A percentile compares a stretch with the other conserved stretches of the same genome.
phyloP scores from a whole-genome alignment of 345 rosid species.

The Hibiscus syriacus region DNA sequence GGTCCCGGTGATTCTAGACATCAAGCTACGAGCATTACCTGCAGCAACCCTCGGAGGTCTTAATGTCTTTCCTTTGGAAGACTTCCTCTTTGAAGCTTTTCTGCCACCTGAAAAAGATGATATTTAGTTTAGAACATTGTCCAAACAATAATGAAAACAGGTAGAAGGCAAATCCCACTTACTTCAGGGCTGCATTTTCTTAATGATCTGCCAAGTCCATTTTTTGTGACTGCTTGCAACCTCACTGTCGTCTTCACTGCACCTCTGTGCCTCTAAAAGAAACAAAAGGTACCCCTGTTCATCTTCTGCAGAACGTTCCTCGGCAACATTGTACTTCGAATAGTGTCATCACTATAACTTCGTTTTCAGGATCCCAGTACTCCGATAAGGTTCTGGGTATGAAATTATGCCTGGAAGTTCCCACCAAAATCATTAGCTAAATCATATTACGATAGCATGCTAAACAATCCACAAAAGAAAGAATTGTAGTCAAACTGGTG shows the following conservation, averaged over 20 bases:
- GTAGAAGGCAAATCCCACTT: constrained; percentile 26
- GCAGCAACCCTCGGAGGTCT: constrained; percentile 97
- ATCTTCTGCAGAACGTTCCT: constrained; percentile 62
- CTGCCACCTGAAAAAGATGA: constrained; percentile 44
- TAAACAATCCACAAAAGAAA: constrained; percentile 17
- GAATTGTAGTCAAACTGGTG: constrained; percentile 57
- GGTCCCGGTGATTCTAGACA: constrained; percentile 76
- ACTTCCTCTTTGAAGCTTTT: constrained; percentile 51
- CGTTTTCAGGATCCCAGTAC: constrained; percentile 88
- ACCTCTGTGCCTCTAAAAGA: constrained; percentile 60
- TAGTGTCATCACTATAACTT: constrained; percentile 71
- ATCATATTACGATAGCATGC: constrained; percentile 12
- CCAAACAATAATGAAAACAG: constrained; percentile 13
- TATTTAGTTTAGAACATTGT: constrained; percentile 19
- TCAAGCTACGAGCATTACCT: constrained; percentile 74
- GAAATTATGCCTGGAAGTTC: constrained; percentile 73
- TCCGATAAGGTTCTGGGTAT: constrained; percentile 93
- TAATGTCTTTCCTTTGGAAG: constrained; percentile 48
- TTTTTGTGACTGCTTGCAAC: constrained; percentile 38
- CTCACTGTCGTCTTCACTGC: constrained; percentile 65
- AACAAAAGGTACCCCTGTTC: constrained; percentile 60
- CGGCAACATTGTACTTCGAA: constrained; percentile 79
- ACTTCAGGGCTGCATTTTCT: constrained; percentile 52
- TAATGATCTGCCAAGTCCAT: constrained; percentile 52
- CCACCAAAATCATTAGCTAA: constrained; percentile 14